Base-by-base conservation (phyloP, 768 basidiomycete species). In the Trametes maxima region DNA sequence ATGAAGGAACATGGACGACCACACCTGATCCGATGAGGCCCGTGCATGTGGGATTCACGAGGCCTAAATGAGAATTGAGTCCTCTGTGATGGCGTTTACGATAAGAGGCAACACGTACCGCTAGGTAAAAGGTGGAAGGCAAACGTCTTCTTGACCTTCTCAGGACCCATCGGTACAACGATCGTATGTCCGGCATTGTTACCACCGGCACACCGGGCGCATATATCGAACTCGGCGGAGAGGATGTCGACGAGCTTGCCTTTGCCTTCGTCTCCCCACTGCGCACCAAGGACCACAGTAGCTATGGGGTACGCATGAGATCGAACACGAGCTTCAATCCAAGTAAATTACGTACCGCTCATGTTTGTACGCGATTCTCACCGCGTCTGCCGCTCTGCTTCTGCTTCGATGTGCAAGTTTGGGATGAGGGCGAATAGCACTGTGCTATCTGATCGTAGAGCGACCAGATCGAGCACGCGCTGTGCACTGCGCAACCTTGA, bases 161-260 rank as follows among this genome's bases (percentile, higher is more conserved):
- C 84, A 47, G 86, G 82, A 12, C 85, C 83, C 24, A 84, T 74
- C 5, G 89, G 87, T 5, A 87, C 92, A 65, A 99, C 89, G 74
- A 99, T 98, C 22, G 97, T 98, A 77, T 99, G 97, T 2, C 97
- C 97, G 22, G 97, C 97, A 73, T 99, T 99, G 79, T 98, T 98
- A 12, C 97, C 97, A 14, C 97, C 97, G 13, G 97, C 97, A 73
- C 94, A 98, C 48, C 97, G 85, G 19, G 95, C 96, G 69, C 95
- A 98, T 72, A 98, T 74, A 74, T 99, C 97, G 60, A 85, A 82
- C 44, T 95, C 85, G 14, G 90, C 92, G 40, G 95, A 85, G 65
- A 99, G 83, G 71, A 99, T 94, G 74, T 99, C 97, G 60, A 97
- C 97, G 57, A 99, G 86, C 78, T 99, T 98, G 16, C 94, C 94